Base-by-base conservation (phyloP, 495 filamentous ascomycete species). In the Aspergillus olivimuriae region DNA sequence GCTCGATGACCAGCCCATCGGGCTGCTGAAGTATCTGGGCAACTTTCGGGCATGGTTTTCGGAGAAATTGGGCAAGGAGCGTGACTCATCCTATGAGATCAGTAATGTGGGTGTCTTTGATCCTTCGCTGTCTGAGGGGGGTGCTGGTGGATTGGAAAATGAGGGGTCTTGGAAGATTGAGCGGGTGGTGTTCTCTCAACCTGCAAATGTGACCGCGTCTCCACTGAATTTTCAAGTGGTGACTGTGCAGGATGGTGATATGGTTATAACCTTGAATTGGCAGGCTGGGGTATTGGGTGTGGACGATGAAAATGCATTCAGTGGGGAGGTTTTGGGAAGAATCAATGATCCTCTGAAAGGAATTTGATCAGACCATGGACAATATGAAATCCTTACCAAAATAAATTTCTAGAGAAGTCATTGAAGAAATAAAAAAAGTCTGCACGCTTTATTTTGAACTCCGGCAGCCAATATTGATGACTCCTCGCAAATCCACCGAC, bases 201-300 rank as follows among this genome's bases (percentile, higher is more conserved):
- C 54, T 10, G 46, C 40, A 6, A 53, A 54, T 39, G 51, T 44
- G 2, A 51, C 37, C 14, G 38, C 16, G 10, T 44, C 39, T 6
- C 44, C 51, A 16, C 34, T 54, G 40, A 45, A 41, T 21, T 49
- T 57, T 34, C 40, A 45, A 18, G 31, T 49, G 14, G 47, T 51
- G 2, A 53, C 43, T 11, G 41, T 33, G 17, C 51, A 51, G 21
- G 44, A 28, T 3, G 44, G 40, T 4, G 51, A 50, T 20, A 54
- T 57, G 54, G 47, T 45, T n/a, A 32, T 51, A 28, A 51, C 51
- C 5, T 16, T 57, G 17, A 57, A 42, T 35, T 57, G 50, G 54
- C 54, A 57, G 30, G 16, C 43, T 21, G 54, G 50, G 6, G 40
- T 39, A 34, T 23, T 51, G 34, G 52, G 41, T 20, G 41, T 55